These are phyloP conservation scores for Claviceps pazoutovae DNA, from an alignment of 2,329 filamentous ascomycete genomes.

Conservation along the genomic window DNA sequence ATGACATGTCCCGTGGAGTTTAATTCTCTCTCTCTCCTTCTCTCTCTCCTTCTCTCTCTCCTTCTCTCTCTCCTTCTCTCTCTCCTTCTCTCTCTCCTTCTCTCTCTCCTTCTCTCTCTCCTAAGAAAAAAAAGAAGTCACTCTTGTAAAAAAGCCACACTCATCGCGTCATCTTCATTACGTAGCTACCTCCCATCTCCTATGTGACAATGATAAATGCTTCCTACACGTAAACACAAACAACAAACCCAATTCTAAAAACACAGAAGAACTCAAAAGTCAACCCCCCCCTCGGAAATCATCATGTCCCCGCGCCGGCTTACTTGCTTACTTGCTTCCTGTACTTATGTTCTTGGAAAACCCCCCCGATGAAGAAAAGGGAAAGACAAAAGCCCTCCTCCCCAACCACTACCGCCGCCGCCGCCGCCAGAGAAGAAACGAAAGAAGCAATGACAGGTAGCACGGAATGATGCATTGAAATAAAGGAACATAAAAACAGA, in stretches of 20 bases:
- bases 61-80: too few species aligned
- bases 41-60: too few species aligned
- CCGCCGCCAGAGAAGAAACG: background rate
- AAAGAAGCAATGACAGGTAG: background rate
- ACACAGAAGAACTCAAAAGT: too few species aligned
- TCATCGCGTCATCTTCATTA: background rate
- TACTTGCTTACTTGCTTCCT: background rate
- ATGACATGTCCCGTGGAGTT: too few species aligned
- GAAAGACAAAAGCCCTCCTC: background rate
- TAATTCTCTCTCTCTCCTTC: too few species aligned
- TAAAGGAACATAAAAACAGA: background rate
- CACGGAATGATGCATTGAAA: background rate
- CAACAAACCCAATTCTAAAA: background rate
- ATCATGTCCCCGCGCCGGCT: background rate
- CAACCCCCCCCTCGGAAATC: background rate
- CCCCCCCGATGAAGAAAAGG: background rate
- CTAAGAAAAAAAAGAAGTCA: background rate
- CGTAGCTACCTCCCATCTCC: background rate
- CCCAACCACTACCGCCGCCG: too few species aligned
- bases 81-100: too few species aligned
- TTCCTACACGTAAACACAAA: background rate
- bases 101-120: too few species aligned
- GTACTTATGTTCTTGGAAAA: background rate
- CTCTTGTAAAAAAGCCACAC: background rate
- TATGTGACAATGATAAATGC: constrained; percentile 5